Base-by-base conservation (phyloP, 257 asterid genomes). In the Lycium barbarum region DNA sequence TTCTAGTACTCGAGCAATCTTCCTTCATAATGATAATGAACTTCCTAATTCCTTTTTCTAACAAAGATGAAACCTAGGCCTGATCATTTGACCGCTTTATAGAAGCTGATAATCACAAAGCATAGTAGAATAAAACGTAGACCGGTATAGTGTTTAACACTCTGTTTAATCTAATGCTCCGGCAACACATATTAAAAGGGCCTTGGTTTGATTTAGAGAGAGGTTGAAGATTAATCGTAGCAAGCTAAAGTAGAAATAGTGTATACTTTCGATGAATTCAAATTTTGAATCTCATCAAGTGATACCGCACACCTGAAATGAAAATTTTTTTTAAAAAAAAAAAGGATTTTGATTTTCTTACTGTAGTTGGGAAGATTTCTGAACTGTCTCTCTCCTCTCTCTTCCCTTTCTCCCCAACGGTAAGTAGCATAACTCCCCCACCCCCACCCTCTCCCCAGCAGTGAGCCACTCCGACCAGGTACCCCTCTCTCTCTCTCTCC, bases 271-370 rank as follows among this genome's bases (percentile, higher is more conserved):
- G 26, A 78, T 13, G 65, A 53, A 51, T 53, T 53, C 0, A 76
- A 51, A 76, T 47, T 26, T 74, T 14, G 14, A 26, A 76, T 76
- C 82, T 53, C 82, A 53, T 76, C 26, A 76, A 22, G 26, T 53
- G 82, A 76, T 14, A 53, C 63, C 1, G 12, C 62, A 76, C 43
- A 22, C 35, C 4, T 65, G 71, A 26, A 4, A 33, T 33, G 72
- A 35, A 62, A 65, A 26, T 55, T 26, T 26, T 26, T 26, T 26
- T 26, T n/a, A n/a, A 63, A 9, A 26, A 26, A 26, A 26, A 26
- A 26, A 26, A 26, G 33, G 33, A 26, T 26, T 26, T 26, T 26
- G 33, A 26, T 26, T 26, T 26, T 26, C 33, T 26, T 26, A 26
- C 33, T 26, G 33, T 26, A 26, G 33, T 26, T 26, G 33, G 33